A percentile compares a stretch with the other conserved stretches of the same genome.
These are phyloP conservation scores for Cyanophora paradoxa DNA, from an alignment of 78 protist species.

Conservation along the genomic window DNA sequence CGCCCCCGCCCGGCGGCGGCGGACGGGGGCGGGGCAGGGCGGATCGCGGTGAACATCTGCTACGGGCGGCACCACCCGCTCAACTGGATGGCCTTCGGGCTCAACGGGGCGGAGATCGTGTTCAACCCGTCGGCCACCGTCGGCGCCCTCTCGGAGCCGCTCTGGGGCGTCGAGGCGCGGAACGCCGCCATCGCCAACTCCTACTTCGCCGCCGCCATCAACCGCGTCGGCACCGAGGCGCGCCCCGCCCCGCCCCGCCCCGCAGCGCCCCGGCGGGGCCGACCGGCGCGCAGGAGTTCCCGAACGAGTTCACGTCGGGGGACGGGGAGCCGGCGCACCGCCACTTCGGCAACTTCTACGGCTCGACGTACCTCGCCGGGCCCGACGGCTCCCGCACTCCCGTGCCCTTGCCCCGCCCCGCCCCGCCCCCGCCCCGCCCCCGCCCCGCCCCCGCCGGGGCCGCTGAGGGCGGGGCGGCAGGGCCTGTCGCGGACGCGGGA, in stretches of 20 bases:
- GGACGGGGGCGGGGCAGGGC: no score
- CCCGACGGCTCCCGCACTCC: constrained; percentile 82
- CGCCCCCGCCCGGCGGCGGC: no score
- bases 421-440: no score
- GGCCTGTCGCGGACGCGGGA: constrained; percentile 74
- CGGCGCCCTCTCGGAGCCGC: constrained; percentile 78
- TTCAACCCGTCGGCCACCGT: constrained; percentile 91
- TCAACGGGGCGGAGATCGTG: constrained; percentile 88
- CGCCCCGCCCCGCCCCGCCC: no score
- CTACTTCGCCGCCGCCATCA: constrained; percentile 75
- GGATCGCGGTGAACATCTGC: constrained; percentile 86
- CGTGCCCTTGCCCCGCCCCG: no score
- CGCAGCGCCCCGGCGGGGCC: no score
- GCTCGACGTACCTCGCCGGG: constrained; percentile 74
- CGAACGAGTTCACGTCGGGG: constrained; percentile 83
- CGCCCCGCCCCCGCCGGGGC: no score
- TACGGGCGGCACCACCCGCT: constrained; percentile 91
- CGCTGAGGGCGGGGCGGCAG: no score
- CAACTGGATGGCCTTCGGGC: constrained; percentile 76
- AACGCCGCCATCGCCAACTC: constrained; percentile 70
- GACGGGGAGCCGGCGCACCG: constrained; percentile 86
- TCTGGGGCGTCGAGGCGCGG: constrained; percentile 90
- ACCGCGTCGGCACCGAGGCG: constrained; percentile 84
- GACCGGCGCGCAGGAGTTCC: no score
- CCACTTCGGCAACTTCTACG: constrained; percentile 94